phyloP scores from a whole-genome alignment of 148 eudicot genomes.

The Camellia lanceoleosa region DNA sequence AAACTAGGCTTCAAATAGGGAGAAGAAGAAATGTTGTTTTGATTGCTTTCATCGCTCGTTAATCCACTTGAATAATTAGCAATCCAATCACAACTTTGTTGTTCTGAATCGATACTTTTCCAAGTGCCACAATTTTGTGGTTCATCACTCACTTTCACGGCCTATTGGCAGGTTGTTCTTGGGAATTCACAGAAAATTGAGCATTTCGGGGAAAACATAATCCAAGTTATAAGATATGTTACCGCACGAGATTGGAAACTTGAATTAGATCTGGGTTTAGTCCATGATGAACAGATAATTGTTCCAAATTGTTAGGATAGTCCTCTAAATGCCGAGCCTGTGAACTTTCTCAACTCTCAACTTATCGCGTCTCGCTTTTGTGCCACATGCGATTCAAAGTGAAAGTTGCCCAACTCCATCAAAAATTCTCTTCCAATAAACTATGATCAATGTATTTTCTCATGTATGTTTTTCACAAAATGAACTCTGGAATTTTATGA shows the following conservation, averaged over 20 bases:
- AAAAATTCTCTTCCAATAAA: not conserved
- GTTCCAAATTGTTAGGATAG: conserved; percentile 16
- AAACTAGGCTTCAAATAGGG: conserved; percentile 14
- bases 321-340: conserved; percentile 4
- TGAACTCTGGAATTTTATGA: not conserved
- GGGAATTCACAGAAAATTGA: conserved; percentile 20
- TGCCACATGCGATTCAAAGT: conserved; percentile 34
- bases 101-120: conserved; percentile 25
- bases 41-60: conserved; percentile 8
- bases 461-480: not conserved
- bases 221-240: conserved; percentile 21
- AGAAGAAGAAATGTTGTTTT: not conserved
- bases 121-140: conserved; percentile 29
- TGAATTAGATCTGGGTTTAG: conserved; percentile 19
- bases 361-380: conserved; percentile 46
- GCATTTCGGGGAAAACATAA: conserved; percentile 29
- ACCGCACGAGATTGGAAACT: conserved; percentile 13
- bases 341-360: conserved; percentile 31
- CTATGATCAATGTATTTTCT: not conserved
- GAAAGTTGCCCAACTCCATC: conserved; percentile 38
- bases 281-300: conserved; percentile 2
- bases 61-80: conserved; percentile 12
- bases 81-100: conserved; percentile 24
- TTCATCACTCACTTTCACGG: conserved; percentile 20
- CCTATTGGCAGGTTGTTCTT: not conserved